A percentile compares a stretch with the other conserved stretches of the same genome.
Conservation (phyloP, 2,329 filamentous ascomycete genomes). For the Diplodia corticola region DNA sequence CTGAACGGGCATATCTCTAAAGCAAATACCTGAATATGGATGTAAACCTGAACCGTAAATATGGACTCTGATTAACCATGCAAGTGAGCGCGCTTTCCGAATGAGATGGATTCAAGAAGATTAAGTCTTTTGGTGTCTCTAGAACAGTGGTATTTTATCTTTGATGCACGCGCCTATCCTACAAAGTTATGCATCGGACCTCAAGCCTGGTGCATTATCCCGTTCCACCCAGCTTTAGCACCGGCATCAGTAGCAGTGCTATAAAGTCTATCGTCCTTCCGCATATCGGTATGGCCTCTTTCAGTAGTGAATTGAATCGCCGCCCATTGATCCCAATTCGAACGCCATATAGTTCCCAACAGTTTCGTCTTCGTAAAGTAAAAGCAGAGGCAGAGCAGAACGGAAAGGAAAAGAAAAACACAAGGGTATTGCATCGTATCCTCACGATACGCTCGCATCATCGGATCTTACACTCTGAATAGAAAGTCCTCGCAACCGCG, state of each 20-base stretch:
- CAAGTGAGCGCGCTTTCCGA: no score
- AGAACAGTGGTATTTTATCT: neutral
- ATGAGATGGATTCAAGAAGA: no score
- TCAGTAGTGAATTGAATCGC: neutral
- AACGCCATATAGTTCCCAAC: neutral
- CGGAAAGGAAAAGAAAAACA: neutral
- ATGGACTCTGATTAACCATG: no score
- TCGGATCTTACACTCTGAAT: neutral
- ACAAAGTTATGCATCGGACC: neutral
- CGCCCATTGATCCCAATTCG: neutral
- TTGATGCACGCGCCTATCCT: neutral
- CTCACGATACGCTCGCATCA: conserved; percentile 14
- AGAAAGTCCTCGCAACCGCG: neutral
- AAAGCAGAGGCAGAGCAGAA: neutral
- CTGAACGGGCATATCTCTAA: no score
- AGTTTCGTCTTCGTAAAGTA: neutral
- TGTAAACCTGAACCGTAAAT: no score
- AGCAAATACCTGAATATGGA: no score
- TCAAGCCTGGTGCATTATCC: neutral
- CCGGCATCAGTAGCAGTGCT: neutral
- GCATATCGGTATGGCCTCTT: neutral
- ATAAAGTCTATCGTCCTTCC: neutral
- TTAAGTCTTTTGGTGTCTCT: neutral
- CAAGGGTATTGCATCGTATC: conserved; percentile 17
- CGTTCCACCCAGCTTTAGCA: neutral